Conservation (phyloP, 108 stramenopile genomes). For the Seminavis robusta region DNA sequence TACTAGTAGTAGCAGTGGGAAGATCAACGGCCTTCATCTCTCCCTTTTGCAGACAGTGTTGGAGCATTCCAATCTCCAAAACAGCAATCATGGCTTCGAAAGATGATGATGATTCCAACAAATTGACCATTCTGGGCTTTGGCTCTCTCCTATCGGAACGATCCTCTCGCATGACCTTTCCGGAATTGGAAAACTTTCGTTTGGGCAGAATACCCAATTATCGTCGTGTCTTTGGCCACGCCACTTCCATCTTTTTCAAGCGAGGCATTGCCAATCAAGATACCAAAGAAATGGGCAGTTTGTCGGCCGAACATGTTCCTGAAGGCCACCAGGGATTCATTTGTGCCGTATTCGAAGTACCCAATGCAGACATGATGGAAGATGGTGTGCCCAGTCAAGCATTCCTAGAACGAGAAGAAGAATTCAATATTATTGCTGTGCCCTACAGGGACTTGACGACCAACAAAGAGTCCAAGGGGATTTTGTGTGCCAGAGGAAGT, state of each 20-base stretch:
- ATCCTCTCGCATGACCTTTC: constrained; percentile 70
- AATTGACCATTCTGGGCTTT: constrained; percentile 76
- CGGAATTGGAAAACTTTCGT: constrained; percentile 68
- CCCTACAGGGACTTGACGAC: neutral
- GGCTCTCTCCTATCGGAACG: constrained; percentile 69
- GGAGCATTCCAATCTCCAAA: no score
- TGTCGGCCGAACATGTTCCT: constrained; percentile 52
- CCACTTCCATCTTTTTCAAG: constrained; percentile 82
- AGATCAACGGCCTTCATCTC: no score
- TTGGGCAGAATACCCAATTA: constrained; percentile 70
- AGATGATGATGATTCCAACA: neutral
- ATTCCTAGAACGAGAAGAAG: constrained; percentile 57
- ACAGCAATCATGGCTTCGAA: neutral
- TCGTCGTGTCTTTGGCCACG: constrained; percentile 80
- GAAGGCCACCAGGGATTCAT: constrained; percentile 49
- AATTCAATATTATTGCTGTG: constrained; percentile 64
- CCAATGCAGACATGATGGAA: constrained; percentile 33
- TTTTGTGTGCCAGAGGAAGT: constrained; percentile 63
- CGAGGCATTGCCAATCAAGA: constrained; percentile 69
- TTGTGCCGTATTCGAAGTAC: constrained; percentile 75
- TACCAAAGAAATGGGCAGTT: constrained; percentile 69
- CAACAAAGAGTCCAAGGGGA: constrained; percentile 17
- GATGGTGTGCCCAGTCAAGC: constrained; percentile 24
- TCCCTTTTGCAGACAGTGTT: no score
- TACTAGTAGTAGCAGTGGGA: no score